Base-by-base conservation (phyloP, 768 basidiomycete genomes). In the Dioszegia crocea region DNA sequence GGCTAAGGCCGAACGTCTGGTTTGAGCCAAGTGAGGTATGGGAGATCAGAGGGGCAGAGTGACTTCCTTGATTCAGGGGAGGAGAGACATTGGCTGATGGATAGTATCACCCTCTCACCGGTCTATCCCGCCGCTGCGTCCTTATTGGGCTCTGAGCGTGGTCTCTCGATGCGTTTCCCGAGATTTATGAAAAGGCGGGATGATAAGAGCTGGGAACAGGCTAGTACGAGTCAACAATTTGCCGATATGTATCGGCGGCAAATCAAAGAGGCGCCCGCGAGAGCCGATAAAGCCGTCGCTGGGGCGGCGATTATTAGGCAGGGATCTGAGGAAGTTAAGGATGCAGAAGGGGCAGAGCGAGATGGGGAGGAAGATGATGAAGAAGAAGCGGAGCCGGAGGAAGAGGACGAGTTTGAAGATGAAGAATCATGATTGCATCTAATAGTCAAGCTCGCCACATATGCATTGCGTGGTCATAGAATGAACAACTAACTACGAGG, bases 381-480 rank as follows among this genome's bases (percentile, higher is more conserved):
- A 1, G 53, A 30, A 5, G 57, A n/a, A n/a, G n/a, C n/a, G n/a
- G n/a, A n/a, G n/a, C n/a, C n/a, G n/a, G n/a, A 11, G 31, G 56
- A 45, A 51, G 60, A 59, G 1, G 47, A 38, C n/a, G 61, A 55
- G 21, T 44, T 33, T 11, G 50, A 45, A 30, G 56, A 56, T 27
- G 58, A 52, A 5, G 56, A 57, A 39, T 50, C 5, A 23, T 9
- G 9, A 6, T 33, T 17, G 19, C 17, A 29, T 49, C n/a, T n/a
- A n/a, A n/a, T n/a, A n/a, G 29, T 31, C 27, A 5, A 24, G 29
- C 14, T 30, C 16, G 26, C 21, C 21, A 24, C 30, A 10, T 10
- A 72, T 85, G 84, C 76, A 97, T 73, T 36, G 80, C 76, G 73
- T 91, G 89, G 70, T 99, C 96, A 70, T 98, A 99, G 78, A 99